Evolutionary conservation across 805 yeast genomes (phyloP), one percentile per base, ranked within the genome.

Genomic region (Candida vaughaniae): DNA sequence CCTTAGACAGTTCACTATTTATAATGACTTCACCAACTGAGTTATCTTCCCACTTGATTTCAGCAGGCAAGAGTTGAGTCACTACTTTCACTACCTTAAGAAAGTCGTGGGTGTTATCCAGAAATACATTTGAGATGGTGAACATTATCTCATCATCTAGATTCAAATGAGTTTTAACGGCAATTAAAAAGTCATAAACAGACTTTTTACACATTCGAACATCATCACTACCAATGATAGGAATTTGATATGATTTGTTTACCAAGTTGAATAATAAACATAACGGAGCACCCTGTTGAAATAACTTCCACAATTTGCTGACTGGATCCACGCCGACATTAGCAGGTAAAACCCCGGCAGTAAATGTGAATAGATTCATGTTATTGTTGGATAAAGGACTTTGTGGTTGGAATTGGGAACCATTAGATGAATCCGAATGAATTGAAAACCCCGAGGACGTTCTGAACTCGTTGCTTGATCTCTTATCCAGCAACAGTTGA

Each of bases 201-300:
- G 88, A 82, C 64, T 84, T 83, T 54, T 93, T 93, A 62, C 95
- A 86, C 33, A 83, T 75, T 53, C 87, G 82, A 44, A 86, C 56
- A 56, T 91, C 96, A 53, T 85, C 91, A 22, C 91, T 79, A 14
- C 83, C 76, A 5, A 83, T 77, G 11, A 81, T 74, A 1, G 82
- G 73, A 30, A 84, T 66, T 37, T 80, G 77, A 34, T 53, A 43
- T 16, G 46, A 38, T 15, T 36, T 37, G 10, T 46, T 26, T 37
- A 71, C 71, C 10, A 79, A 68, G 61, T 93, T 91, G 68, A 84
- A 87, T 6, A 91, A 66, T 28, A 87, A 75, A 59, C 98, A 90
- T 28, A 93, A 67, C 3, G 98, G 95, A 2, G 95, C 82, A 8
- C 98, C 99, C 52, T 85, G 88, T 52, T 91, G 95, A 52, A 93